Conservation (phyloP, 2,329 filamentous ascomycete genomes). For the Neonectria punicea region DNA sequence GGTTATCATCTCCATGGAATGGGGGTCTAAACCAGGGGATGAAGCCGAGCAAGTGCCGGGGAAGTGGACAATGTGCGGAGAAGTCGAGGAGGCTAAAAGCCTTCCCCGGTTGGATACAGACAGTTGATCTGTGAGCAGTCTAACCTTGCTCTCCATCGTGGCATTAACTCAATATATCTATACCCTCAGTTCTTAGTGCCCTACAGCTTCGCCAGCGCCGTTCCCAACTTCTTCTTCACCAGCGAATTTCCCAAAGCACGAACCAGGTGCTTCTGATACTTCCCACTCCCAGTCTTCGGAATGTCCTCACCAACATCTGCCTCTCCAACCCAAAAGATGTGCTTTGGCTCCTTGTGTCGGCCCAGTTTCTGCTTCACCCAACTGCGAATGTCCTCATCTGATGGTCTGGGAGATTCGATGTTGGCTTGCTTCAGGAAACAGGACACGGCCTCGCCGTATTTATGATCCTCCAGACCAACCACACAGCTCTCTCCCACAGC, state of each 20-base stretch:
- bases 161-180: background rate
- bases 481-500: slow-evolving; percentile 9
- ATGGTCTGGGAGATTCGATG: background rate
- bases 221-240: background rate
- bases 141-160: too few species aligned
- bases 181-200: background rate
- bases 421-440: slow-evolving; percentile 12
- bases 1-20: background rate
- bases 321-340: slow-evolving; percentile 23
- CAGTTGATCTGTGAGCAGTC: too few species aligned
- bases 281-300: slow-evolving; percentile 21
- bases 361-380: slow-evolving; percentile 18
- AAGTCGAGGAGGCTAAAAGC: background rate
- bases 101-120: background rate
- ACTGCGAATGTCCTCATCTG: slow-evolving; percentile 1
- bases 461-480: slow-evolving; percentile 16
- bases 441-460: slow-evolving; percentile 22
- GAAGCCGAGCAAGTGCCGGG: background rate
- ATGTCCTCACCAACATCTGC: background rate
- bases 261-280: slow-evolving; percentile 20
- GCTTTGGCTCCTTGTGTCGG: slow-evolving; percentile 8
- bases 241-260: background rate
- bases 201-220: background rate
- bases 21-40: background rate
- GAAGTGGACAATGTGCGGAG: background rate